Evolutionary conservation across 148 eudicot genomes (phyloP), one percentile per base, ranked within the genome.

Genomic region (Chenopodium formosanum): DNA sequence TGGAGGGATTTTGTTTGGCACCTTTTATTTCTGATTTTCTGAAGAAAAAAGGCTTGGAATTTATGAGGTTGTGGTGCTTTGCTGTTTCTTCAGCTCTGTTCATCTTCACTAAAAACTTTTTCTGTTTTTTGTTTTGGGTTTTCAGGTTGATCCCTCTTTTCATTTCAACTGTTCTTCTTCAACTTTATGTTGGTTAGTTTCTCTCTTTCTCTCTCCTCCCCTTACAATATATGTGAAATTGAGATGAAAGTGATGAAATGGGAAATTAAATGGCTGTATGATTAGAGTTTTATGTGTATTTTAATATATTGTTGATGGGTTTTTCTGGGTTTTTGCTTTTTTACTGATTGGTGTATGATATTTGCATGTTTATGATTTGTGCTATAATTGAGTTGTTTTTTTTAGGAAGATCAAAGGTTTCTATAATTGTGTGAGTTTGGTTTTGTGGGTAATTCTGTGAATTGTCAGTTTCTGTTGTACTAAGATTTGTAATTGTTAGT

Each of bases 11-110:
- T 83, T 62, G 85, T 77, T 75, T 76, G 76, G 64, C 79, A 44
- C 31, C 71, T 80, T 60, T 50, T 9, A 50, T 63, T 19, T 79
- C 65, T 81, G 56, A 73, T 9, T 40, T 40, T 40, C 44, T 40
- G 7, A 10, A 52, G 16, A 76, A 67, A 84, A 82, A 72, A 52
- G 23, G 76, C 48, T 56, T 68, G 63, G 46, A 77, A 71, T 82
- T 79, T 88, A 83, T 84, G 90, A 86, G 90, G 92, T 81, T 85
- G 87, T 73, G 91, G 85, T 87, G 84, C 82, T 83, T 85, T 86
- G 85, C 67, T 82, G 81, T 83, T 82, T 73, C 37, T 77, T 58
- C 79, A 79, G 63, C 85, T 79, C 62, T 79, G 68, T 83, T 79
- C 52, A 78, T 22, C 83, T 76, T 78, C 86, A 82, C 77, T 73